Evolutionary conservation across 805 yeast genomes (phyloP), one percentile per base, ranked within the genome.

Genomic region (Danielia oregonensis): DNA sequence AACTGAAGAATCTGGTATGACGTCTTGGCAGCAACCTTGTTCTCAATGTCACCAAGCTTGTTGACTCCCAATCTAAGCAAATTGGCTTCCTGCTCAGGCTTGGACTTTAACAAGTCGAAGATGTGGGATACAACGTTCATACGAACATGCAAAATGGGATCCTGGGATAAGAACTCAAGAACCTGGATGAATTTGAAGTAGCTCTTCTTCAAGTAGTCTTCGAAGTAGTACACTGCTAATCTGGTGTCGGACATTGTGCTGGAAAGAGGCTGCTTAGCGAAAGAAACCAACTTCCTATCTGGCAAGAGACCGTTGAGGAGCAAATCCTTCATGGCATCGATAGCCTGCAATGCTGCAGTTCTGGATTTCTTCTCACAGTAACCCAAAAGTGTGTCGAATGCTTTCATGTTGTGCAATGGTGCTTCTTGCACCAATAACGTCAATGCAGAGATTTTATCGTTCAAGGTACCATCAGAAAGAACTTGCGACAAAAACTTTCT

Each of bases 51-150:
- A 63, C 98, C 98, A 24, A 93, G 70, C 57, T 93, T 93, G 59
- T 93, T 93, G 29, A 88, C 93, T 34, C 95, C 96, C 35, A 93
- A 70, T 49, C 88, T 75, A 50, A 93, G 70, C 46, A 93, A 67
- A 58, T 93, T 93, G 33, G 82, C 94, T 60, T 93, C 98, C 68
- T 93, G 98, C 65, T 93, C 98, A 4, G 98, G 97, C 59, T 89
- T 91, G 5, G 82, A 70, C 44, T 79, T 79, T 40, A 93, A 65
- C 28, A 93, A 68, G 37, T 85, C 95, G 47, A 88, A 85, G 21
- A 89, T 74, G 53, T 86, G 88, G 26, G 76, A 67, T 22, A 88
- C 75, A 18, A 83, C 78, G 43, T 78, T 85, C 69, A 82, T 72
- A 57, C 95, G 79, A 28, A 91, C 95, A 54, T 85, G 91, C 39